Percentiles rank a stretch among this genome's conserved stretches.
Conservation (phyloP, 2,329 filamentous ascomycete genomes). For the Penicillium sp. region DNA sequence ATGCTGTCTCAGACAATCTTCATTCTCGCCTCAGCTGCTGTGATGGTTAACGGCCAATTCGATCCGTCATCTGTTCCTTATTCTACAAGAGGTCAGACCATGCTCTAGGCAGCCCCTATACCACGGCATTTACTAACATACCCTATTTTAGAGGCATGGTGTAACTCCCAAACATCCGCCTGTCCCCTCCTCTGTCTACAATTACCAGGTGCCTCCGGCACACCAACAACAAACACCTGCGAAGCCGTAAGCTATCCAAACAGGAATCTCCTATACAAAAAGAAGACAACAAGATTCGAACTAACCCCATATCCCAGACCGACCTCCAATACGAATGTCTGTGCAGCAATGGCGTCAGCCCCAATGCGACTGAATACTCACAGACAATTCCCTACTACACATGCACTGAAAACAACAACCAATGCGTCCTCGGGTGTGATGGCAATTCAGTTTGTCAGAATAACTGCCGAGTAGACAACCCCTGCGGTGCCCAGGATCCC, state of each 20-base stretch:
- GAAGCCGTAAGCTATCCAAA: constrained; percentile 33
- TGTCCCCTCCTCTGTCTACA: constrained; percentile 50
- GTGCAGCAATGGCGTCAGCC: constrained; percentile 53
- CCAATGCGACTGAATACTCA: constrained; percentile 62
- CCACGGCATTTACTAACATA: background rate
- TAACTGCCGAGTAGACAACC: constrained; percentile 54
- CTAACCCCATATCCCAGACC: constrained; percentile 28
- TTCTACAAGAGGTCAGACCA: constrained; percentile 37
- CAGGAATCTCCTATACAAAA: too few species aligned
- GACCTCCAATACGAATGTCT: constrained; percentile 57
- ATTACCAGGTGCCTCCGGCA: constrained; percentile 34
- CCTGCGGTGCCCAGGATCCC: constrained; percentile 62
- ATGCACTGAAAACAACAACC: constrained; percentile 57
- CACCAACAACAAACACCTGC: constrained; percentile 42
- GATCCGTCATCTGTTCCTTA: constrained; percentile 39
- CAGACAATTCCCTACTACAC: constrained; percentile 63
- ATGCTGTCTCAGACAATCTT: constrained; percentile 35
- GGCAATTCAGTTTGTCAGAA: constrained; percentile 51
- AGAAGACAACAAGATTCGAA: background rate
- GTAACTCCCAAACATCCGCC: constrained; percentile 40
- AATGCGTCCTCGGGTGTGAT: constrained; percentile 54
- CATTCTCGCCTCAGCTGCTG: constrained; percentile 31
- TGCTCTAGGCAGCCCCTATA: background rate
- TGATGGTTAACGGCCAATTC: constrained; percentile 40
- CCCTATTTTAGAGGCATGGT: constrained; percentile 41